Evolutionary conservation across 169 alveolate genomes (phyloP).

Genomic region (Eimeria mitis): DNA sequence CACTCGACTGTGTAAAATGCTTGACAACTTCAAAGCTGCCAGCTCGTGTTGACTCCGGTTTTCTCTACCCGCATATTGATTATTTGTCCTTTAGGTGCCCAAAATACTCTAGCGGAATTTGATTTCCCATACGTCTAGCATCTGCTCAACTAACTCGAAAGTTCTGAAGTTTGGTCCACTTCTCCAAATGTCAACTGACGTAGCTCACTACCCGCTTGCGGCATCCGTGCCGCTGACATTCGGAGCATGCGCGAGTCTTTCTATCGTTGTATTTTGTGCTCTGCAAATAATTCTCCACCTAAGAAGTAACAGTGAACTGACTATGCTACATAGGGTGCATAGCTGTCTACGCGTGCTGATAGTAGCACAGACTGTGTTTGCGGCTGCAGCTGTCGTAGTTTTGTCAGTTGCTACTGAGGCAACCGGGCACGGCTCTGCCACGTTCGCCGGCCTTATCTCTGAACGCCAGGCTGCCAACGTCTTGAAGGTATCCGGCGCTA

Average conservation of each 20-base stretch:
- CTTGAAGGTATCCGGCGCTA: conserved; percentile 39
- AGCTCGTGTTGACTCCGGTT: not conserved
- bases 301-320: conserved; percentile 46
- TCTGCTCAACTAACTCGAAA: not conserved
- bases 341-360: conserved; percentile 53
- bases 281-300: conserved; percentile 42
- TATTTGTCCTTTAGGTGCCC: not conserved
- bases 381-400: conserved; percentile 62
- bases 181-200: conserved; percentile 1
- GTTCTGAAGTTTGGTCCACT: not conserved
- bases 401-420: conserved; percentile 35
- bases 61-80: not conserved
- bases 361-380: conserved; percentile 1
- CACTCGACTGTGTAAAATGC: not conserved
- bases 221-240: conserved; percentile 37
- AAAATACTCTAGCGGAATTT: not conserved
- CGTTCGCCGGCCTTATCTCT: conserved; percentile 32
- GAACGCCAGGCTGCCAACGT: conserved; percentile 64
- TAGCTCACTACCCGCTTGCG: conserved; percentile 64
- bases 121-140: not conserved
- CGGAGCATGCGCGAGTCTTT: conserved; percentile 58
- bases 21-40: not conserved
- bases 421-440: conserved; percentile 15
- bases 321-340: conserved; percentile 63
- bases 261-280: conserved; percentile 18